phyloP scores from a whole-genome alignment of 1,284 basidiomycete genomes.

The Chalciporus sp. region DNA sequence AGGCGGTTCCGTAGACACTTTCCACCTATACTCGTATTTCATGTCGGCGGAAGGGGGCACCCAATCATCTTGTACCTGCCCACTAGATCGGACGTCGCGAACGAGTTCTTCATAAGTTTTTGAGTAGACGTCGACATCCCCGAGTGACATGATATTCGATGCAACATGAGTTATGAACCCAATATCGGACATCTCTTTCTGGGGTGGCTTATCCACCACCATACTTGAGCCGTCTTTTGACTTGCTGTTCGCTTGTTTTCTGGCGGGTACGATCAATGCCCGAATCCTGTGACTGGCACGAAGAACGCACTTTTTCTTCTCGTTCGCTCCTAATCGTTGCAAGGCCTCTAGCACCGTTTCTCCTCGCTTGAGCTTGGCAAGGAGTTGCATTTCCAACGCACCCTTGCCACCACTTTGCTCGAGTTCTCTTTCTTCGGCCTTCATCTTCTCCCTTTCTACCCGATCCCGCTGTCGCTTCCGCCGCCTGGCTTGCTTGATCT shows the following conservation, averaged over 20 bases:
- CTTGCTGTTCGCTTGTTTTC: slow-evolving; percentile 37
- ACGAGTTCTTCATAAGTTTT: slow-evolving; percentile 83
- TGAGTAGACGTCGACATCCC: slow-evolving; percentile 82
- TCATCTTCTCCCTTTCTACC: slow-evolving; percentile 67
- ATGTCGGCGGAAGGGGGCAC: slow-evolving; percentile 74
- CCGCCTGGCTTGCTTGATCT: slow-evolving; percentile 82
- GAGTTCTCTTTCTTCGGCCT: slow-evolving; percentile 73
- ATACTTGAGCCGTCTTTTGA: slow-evolving; percentile 43
- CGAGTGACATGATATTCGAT: slow-evolving; percentile 79
- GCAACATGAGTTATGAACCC: slow-evolving; percentile 81
- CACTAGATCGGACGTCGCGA: slow-evolving; percentile 69
- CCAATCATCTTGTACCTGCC: slow-evolving; percentile 70
- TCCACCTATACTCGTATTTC: slow-evolving; percentile 81
- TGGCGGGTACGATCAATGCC: slow-evolving; percentile 12
- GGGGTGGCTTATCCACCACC: slow-evolving; percentile 46
- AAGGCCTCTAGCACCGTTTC: slow-evolving; percentile 92
- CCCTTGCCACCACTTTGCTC: slow-evolving; percentile 67
- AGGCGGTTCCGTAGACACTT: slow-evolving; percentile 49
- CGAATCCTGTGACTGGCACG: not conserved
- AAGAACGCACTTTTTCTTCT: slow-evolving; percentile 60
- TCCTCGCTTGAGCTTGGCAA: slow-evolving; percentile 79
- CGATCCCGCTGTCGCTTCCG: slow-evolving; percentile 71
- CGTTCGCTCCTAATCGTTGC: slow-evolving; percentile 78
- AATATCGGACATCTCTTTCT: slow-evolving; percentile 56
- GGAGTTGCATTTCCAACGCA: slow-evolving; percentile 67